A percentile compares a stretch with the other conserved stretches of the same genome.
phyloP scores from a whole-genome alignment of 2,329 filamentous ascomycete species.

The Pseudofabraea citricarpa region DNA sequence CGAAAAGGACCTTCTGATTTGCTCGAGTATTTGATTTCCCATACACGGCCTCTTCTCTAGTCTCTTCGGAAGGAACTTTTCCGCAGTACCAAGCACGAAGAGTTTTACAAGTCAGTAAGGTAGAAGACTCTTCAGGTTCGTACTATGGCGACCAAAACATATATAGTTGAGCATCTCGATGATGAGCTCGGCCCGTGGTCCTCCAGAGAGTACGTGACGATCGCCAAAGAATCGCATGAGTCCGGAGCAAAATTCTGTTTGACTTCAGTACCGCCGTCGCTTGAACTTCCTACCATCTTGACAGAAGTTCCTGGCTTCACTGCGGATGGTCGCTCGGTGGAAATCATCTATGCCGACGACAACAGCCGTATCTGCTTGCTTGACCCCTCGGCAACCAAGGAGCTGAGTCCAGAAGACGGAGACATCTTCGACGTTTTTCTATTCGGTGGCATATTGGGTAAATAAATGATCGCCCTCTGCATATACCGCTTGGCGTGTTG shows the following conservation, averaged over 20 bases:
- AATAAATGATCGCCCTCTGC: conserved; percentile 14
- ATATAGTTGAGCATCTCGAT: conserved; percentile 95
- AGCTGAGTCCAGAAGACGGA: conserved; percentile 79
- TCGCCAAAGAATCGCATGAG: conserved; percentile 73
- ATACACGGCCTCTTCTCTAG: too few species aligned
- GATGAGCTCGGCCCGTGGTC: conserved; percentile 93
- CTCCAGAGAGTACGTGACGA: conserved; percentile 83
- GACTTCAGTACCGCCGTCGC: conserved; percentile 68
- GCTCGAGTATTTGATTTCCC: too few species aligned
- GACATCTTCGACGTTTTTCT: conserved; percentile 84
- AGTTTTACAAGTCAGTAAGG: too few species aligned
- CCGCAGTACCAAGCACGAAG: too few species aligned
- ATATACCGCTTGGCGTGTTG: conserved; percentile 11
- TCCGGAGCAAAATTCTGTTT: conserved; percentile 69
- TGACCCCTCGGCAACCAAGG: conserved; percentile 77
- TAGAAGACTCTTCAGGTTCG: too few species aligned
- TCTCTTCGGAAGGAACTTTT: too few species aligned
- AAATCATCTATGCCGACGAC: conserved; percentile 68
- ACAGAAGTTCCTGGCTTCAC: conserved; percentile 56
- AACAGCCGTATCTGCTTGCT: conserved; percentile 81
- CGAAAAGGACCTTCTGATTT: too few species aligned
- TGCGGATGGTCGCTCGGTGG: conserved; percentile 73
- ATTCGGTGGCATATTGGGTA: conserved; percentile 93
- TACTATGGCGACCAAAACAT: conserved; percentile 58
- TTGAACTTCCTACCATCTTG: conserved; percentile 59